Evolutionary conservation across 345 rosid species (phyloP).

Genomic region (Melaleuca alternifolia): DNA sequence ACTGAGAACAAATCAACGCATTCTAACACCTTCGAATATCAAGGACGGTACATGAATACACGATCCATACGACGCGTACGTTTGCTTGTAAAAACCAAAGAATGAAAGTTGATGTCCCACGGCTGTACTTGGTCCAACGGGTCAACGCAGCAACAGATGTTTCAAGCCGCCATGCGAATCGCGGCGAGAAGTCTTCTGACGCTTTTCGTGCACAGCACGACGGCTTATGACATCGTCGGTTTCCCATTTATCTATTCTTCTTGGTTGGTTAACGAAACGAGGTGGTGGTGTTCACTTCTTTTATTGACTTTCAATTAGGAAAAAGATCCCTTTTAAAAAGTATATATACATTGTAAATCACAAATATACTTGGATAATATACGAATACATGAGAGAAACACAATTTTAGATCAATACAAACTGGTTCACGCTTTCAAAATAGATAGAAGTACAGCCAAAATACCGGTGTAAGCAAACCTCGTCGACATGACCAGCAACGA

Average conservation of each 20-base stretch:
- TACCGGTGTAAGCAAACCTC: not conserved
- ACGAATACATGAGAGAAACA: not conserved
- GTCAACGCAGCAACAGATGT: too few species aligned
- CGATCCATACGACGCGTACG: not conserved
- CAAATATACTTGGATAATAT: not conserved
- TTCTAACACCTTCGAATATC: not conserved
- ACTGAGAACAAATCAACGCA: not conserved
- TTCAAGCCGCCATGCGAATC: too few species aligned
- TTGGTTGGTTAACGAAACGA: too few species aligned
- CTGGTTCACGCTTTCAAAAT: rapidly evolving
- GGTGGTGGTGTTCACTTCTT: not conserved
- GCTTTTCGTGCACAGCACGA: too few species aligned
- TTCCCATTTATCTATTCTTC: too few species aligned
- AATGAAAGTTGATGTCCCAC: too few species aligned
- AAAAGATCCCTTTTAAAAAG: too few species aligned
- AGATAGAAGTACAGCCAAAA: not conserved
- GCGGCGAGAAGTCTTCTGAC: too few species aligned
- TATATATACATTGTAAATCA: not conserved
- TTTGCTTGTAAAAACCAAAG: too few species aligned
- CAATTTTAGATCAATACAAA: not conserved
- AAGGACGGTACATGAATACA: not conserved
- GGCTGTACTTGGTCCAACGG: too few species aligned
- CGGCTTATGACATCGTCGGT: too few species aligned
- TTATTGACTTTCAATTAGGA: too few species aligned
- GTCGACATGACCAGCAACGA: rapidly evolving